Percentiles rank a stretch among this genome's conserved stretches.
phyloP scores from a whole-genome alignment of 139 green algal species.

The Haematococcus sp. region DNA sequence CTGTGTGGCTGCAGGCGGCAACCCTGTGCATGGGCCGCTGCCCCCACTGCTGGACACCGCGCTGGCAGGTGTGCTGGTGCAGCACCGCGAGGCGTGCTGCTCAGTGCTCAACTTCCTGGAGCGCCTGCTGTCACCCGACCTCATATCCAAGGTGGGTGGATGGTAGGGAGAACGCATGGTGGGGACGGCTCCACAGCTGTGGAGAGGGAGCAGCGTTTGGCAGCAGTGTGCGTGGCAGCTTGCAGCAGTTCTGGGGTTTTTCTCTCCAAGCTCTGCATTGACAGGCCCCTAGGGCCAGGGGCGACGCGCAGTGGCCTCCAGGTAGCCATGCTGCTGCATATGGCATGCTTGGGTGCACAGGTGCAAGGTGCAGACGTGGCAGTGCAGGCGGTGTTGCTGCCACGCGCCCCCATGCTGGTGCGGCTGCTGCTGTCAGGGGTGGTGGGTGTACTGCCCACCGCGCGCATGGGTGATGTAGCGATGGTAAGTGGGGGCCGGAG shows the following conservation, averaged over 20 bases:
- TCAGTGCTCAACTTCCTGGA: slow-evolving; percentile 64
- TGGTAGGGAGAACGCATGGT: background rate
- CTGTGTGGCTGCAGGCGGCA: background rate
- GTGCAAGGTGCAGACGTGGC: background rate
- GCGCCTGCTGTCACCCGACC: slow-evolving; percentile 6
- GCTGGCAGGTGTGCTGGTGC: slow-evolving; percentile 37
- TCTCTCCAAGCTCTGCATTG: background rate
- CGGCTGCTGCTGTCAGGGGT: slow-evolving; percentile 56
- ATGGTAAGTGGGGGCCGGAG: too few species aligned
- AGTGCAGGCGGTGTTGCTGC: background rate
- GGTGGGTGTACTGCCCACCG: slow-evolving; percentile 47
- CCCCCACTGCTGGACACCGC: slow-evolving; percentile 56
- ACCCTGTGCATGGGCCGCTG: slow-evolving; percentile 31
- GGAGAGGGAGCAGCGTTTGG: background rate
- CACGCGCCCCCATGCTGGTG: slow-evolving; percentile 20
- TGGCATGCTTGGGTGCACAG: background rate
- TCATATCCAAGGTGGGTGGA: background rate
- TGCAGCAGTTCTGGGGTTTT: background rate
- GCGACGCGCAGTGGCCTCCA: background rate
- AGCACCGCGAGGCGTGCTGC: slow-evolving; percentile 75
- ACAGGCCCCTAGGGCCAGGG: background rate
- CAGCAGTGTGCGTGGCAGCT: background rate
- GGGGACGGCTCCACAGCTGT: background rate
- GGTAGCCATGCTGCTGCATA: background rate
- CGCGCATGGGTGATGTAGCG: slow-evolving; percentile 43